Conservation (phyloP, 2,329 filamentous ascomycete genomes). For the Monilinia fructicola region DNA sequence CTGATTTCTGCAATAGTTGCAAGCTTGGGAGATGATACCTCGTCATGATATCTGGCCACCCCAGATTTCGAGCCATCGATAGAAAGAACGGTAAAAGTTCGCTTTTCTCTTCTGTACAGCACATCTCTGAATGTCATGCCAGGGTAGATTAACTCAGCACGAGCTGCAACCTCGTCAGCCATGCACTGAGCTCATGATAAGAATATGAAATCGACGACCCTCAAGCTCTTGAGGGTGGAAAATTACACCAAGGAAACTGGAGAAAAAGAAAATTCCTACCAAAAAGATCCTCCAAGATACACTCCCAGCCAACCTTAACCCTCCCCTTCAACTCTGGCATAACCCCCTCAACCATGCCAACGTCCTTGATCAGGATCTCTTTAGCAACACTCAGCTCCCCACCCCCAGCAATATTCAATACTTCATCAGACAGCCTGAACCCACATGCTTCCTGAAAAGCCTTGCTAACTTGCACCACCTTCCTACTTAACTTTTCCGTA, state of each 20-base stretch:
- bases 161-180: slow-evolving; percentile 45
- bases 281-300: slow-evolving; percentile 47
- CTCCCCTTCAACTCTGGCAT: slow-evolving; percentile 38
- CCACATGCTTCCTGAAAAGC: slow-evolving; percentile 70
- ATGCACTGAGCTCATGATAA: slow-evolving; percentile 11
- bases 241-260: background rate
- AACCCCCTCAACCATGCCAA: slow-evolving; percentile 44
- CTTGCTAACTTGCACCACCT: slow-evolving; percentile 71
- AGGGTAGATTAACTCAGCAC: slow-evolving; percentile 66
- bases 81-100: slow-evolving; percentile 59
- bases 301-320: slow-evolving; percentile 49
- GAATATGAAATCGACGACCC: background rate
- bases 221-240: background rate
- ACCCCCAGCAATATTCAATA: slow-evolving; percentile 57
- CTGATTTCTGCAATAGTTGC: slow-evolving; percentile 24
- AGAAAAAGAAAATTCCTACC: slow-evolving; percentile 35
- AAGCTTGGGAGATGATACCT: slow-evolving; percentile 35
- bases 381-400: slow-evolving; percentile 54
- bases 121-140: slow-evolving; percentile 70
- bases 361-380: slow-evolving; percentile 60
- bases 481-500: slow-evolving; percentile 61
- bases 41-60: slow-evolving; percentile 36
- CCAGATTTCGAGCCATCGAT: slow-evolving; percentile 52
- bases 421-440: slow-evolving; percentile 68
- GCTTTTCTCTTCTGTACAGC: slow-evolving; percentile 54